phyloP scores from a whole-genome alignment of 2,329 filamentous ascomycete genomes.

The Myriosclerotinia curreyana region DNA sequence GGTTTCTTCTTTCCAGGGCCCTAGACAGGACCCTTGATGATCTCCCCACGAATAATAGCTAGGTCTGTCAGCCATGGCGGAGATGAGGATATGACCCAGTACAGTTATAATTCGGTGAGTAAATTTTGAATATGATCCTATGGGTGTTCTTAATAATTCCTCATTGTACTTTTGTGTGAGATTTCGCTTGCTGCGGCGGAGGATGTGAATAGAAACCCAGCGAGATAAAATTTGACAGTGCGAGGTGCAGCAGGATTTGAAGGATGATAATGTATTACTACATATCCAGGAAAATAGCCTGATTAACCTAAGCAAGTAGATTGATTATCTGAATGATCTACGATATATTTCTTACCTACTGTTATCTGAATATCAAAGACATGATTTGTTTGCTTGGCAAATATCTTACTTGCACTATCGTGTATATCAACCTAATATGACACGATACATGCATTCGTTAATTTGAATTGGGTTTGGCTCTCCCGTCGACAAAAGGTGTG shows the following conservation, averaged over 20 bases:
- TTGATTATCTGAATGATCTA: slow-evolving; percentile 13
- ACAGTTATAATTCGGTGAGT: slow-evolving; percentile 4
- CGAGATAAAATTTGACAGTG: slow-evolving; percentile 15
- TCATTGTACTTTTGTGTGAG: slow-evolving; percentile 1
- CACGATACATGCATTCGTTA: not conserved
- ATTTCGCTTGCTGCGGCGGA: slow-evolving; percentile 20
- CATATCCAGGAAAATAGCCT: slow-evolving; percentile 15
- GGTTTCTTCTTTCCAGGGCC: slow-evolving; percentile 18
- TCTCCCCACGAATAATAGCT: slow-evolving; percentile 9
- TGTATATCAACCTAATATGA: slow-evolving; percentile 2
- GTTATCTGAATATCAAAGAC: not conserved
- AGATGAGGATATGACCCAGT: slow-evolving; percentile 13
- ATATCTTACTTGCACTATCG: slow-evolving; percentile 8
- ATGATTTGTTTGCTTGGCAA: not conserved
- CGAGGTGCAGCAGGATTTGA: slow-evolving; percentile 11
- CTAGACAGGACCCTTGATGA: slow-evolving; percentile 12
- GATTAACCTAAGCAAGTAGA: not conserved
- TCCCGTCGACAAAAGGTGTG: slow-evolving; percentile 9
- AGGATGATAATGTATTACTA: slow-evolving; percentile 19
- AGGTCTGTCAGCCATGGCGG: slow-evolving; percentile 5
- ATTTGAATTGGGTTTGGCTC: slow-evolving; percentile 6
- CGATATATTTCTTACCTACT: slow-evolving; percentile 1
- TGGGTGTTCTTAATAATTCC: not conserved
- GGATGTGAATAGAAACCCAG: slow-evolving; percentile 22
- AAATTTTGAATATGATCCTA: slow-evolving; percentile 7